These are phyloP conservation scores for Hymenoscyphus scutula DNA, from an alignment of 2,329 filamentous ascomycete species.

Conservation along the genomic window DNA sequence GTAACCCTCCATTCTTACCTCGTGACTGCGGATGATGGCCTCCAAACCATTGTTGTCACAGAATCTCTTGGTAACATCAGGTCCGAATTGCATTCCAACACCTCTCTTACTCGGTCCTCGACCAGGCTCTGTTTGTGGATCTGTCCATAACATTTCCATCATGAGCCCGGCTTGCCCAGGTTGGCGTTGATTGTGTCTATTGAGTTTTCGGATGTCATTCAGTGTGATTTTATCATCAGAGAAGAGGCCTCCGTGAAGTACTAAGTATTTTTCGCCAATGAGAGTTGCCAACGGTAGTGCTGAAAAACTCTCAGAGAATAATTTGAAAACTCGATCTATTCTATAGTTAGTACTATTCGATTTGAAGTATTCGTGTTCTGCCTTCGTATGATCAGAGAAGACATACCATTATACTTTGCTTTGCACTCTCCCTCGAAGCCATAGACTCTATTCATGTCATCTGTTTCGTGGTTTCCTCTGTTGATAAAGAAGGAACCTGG, in stretches of 20 bases:
- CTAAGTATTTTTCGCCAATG: conserved; percentile 85
- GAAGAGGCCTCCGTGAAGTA: conserved; percentile 92
- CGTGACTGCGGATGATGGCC: conserved; percentile 94
- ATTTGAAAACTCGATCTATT: conserved; percentile 72
- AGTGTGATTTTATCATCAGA: conserved; percentile 90
- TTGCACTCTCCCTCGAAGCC: conserved; percentile 98
- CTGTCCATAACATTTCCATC: conserved; percentile 99
- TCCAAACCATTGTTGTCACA: conserved; percentile 94
- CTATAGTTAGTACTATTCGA: conserved; percentile 10
- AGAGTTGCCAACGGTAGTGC: conserved; percentile 88
- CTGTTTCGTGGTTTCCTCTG: conserved; percentile 96
- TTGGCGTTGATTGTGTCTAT: conserved; percentile 86
- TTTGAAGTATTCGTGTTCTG: no score
- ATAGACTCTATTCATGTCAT: conserved; percentile 98
- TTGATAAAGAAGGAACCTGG: conserved; percentile 91
- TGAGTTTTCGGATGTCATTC: conserved; percentile 89
- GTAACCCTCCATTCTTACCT: conserved; percentile 99
- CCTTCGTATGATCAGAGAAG: no score
- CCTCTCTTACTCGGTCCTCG: conserved; percentile 94
- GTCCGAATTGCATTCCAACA: conserved; percentile 94
- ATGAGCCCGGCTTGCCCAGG: conserved; percentile 92
- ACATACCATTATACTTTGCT: conserved; percentile 86
- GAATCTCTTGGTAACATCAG: conserved; percentile 93
- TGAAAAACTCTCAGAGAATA: conserved; percentile 98
- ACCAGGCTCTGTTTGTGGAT: conserved; percentile 82